Base-by-base conservation (phyloP, 2,329 filamentous ascomycete genomes). In the Aspergillus awamori region DNA sequence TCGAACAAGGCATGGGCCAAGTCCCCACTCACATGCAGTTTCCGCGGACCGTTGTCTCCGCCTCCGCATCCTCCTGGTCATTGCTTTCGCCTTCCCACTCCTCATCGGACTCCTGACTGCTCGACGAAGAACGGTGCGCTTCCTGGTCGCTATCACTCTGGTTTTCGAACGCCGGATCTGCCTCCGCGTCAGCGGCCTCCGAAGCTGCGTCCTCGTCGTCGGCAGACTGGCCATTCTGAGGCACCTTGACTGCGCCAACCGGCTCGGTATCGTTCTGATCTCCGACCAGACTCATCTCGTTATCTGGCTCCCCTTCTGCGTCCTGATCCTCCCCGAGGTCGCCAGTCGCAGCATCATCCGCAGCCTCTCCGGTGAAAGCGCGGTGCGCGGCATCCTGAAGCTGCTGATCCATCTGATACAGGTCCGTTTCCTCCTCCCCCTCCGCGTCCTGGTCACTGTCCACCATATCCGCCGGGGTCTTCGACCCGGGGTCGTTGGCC, bases 1-100 rank as follows among this genome's bases (percentile, higher is more conserved):
- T 52, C 49, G 15, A 52, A 52, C 22, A 39, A 41, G 39, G 39
- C 53, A 43, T 33, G 15, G 10, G 5, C 20, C 13, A 56, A 20
- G 26, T 56, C 58, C 51, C 49, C 15, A 74, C 70, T 81, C 79
- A 89, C 87, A 89, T 83, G 86, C 87, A 90, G 62, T 83, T 82
- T 69, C 85, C 87, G 17, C 82, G 81, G 68, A 82, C 82, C 30
- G 66, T 76, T 67, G 66, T 80, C 66, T 83, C 80, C 45, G 71
- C 76, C 48, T 80, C 79, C 22, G 68, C 77, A 61, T 81, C 80
- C 30, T 81, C 80, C 38, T 67, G 73, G 56, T 74, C 77, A 63
- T 83, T 83, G 59, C 79, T 80, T 61, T 79, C 79, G 10, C 72
- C 82, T 73, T 83, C 80, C 74, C 79, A 80, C 43, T 83, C 79